Evolutionary conservation across 2,329 filamentous ascomycete genomes (phyloP).

Genomic region (Anthostomella pinea): DNA sequence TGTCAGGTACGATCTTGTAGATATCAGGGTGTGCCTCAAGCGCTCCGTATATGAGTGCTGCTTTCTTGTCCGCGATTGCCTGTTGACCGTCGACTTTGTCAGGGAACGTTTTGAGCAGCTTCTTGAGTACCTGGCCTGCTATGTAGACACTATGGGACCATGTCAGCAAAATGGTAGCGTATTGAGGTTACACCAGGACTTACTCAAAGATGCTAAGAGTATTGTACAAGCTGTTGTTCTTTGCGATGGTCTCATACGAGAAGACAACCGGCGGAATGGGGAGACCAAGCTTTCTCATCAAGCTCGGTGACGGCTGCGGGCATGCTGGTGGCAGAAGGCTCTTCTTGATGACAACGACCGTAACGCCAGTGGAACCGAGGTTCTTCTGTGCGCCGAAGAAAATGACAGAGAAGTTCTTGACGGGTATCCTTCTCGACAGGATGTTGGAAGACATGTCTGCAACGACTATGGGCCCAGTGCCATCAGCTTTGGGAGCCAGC

Average conservation of each 20-base stretch:
- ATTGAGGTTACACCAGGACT: conserved; percentile 20
- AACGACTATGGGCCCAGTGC: conserved; percentile 72
- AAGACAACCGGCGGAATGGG: conserved; percentile 77
- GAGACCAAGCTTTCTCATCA: conserved; percentile 73
- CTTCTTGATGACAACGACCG: conserved; percentile 82
- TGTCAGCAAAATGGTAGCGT: conserved; percentile 1
- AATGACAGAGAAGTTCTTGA: conserved; percentile 76
- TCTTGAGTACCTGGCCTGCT: conserved; percentile 82
- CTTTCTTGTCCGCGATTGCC: conserved; percentile 70
- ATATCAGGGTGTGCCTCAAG: conserved; percentile 70
- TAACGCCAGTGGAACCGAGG: conserved; percentile 80
- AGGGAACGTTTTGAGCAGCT: conserved; percentile 63
- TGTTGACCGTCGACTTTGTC: conserved; percentile 76
- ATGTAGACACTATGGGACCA: conserved; percentile 76
- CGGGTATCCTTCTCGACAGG: conserved; percentile 72
- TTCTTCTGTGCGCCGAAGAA: conserved; percentile 98
- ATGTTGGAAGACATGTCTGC: conserved; percentile 97
- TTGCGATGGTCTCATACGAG: conserved; percentile 79
- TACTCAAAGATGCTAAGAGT: conserved; percentile 88
- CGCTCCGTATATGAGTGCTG: conserved; percentile 69
- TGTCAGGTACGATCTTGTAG: conserved; percentile 77
- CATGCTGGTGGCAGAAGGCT: conserved; percentile 67
- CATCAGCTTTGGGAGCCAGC: conserved; percentile 56
- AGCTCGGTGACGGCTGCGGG: conserved; percentile 61
- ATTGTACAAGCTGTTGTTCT: conserved; percentile 96